Conservation (phyloP, 1,139 yeast genomes). For the Taphrina communis region DNA sequence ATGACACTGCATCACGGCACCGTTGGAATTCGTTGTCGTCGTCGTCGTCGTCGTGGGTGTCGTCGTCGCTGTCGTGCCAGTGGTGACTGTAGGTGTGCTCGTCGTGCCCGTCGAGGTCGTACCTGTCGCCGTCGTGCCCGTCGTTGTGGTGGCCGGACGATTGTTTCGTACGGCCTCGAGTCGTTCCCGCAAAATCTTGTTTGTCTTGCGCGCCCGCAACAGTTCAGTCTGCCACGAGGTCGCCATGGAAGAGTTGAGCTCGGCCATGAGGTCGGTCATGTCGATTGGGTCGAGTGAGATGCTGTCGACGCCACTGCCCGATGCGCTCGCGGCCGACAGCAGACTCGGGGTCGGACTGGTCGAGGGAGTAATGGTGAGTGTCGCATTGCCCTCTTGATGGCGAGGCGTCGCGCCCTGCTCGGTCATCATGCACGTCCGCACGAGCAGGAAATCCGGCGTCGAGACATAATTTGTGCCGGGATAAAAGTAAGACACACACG, state of each 20-base stretch:
- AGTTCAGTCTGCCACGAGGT: conserved; percentile 45
- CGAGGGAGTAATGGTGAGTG: background rate
- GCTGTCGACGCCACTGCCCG: background rate
- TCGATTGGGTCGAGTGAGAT: conserved; percentile 6
- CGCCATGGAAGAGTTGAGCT: conserved; percentile 38
- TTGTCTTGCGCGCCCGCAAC: conserved; percentile 37
- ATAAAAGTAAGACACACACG: conserved; percentile 5
- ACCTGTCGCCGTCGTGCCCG: background rate
- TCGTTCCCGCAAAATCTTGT: conserved; percentile 38
- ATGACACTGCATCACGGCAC: background rate
- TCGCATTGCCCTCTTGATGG: background rate
- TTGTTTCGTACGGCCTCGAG: background rate
- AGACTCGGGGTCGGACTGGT: conserved; percentile 10
- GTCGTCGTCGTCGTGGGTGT: background rate
- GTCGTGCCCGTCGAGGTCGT: background rate
- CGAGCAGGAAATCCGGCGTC: conserved; percentile 4
- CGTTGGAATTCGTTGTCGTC: background rate
- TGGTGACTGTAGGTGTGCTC: background rate
- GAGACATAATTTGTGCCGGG: conserved; percentile 11
- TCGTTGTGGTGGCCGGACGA: background rate
- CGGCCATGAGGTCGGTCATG: conserved; percentile 31
- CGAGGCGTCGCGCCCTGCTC: background rate
- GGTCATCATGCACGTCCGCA: conserved; percentile 9
- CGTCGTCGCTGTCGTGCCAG: background rate
- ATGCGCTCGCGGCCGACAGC: background rate